Conservation (phyloP, 257 asterid species). For the Nicotiana undulata region DNA sequence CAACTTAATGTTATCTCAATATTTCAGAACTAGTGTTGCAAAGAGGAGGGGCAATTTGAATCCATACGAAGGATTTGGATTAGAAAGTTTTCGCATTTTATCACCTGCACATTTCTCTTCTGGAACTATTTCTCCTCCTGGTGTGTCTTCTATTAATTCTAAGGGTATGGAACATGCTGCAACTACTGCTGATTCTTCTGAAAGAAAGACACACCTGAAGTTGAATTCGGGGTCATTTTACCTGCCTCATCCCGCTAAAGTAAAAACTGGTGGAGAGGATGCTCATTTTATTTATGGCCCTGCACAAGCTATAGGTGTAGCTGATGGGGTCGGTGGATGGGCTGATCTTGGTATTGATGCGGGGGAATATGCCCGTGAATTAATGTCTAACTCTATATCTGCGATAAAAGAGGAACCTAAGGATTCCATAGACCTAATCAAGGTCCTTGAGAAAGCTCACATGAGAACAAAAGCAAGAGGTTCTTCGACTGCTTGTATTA, state of each 20-base stretch:
- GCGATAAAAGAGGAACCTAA: not conserved
- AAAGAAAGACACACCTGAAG: not conserved
- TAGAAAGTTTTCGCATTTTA: not conserved
- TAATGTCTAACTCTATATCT: conserved; percentile 1
- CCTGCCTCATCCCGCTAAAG: not conserved
- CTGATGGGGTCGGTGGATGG: conserved; percentile 10
- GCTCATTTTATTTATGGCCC: conserved; percentile 1
- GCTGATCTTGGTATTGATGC: conserved; percentile 6
- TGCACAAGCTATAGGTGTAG: conserved; percentile 1
- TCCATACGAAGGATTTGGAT: not conserved
- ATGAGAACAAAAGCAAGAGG: conserved; percentile 6
- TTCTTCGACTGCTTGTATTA: conserved; percentile 11
- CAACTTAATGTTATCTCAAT: not conserved
- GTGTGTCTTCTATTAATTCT: not conserved
- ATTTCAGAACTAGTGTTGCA: not conserved
- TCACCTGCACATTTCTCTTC: not conserved
- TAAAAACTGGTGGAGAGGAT: conserved; percentile 11
- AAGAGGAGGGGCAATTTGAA: not conserved
- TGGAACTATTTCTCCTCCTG: not conserved
- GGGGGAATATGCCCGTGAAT: conserved; percentile 1
- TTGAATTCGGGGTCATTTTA: not conserved
- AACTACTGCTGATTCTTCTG: not conserved
- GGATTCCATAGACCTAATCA: not conserved
- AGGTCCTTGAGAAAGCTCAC: conserved; percentile 1
- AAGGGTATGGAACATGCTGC: not conserved